Evolutionary conservation across 768 basidiomycete genomes (phyloP).

Genomic region (Crepidotus variabilis): DNA sequence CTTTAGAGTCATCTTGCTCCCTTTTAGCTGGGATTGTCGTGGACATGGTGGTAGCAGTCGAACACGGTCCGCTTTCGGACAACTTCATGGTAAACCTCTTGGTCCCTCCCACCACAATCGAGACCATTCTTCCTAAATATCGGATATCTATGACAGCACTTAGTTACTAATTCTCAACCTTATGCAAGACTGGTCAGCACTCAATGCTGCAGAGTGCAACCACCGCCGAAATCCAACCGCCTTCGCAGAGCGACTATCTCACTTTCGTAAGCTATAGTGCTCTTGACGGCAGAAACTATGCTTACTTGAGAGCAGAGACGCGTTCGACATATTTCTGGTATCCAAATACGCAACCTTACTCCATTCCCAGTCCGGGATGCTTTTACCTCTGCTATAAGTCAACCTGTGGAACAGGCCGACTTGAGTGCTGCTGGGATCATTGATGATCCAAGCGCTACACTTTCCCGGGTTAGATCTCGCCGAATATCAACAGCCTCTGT

Average conservation of each 20-base stretch:
- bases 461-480: constrained; percentile 56
- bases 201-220: constrained; percentile 20
- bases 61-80: neutral
- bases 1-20: constrained; percentile 27
- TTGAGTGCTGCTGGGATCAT: constrained; percentile 52
- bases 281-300: constrained; percentile 1
- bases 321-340: constrained; percentile 65
- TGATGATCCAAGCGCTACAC: constrained; percentile 67
- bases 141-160: constrained; percentile 1
- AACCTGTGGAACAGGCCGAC: constrained; percentile 61
- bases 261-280: constrained; percentile 15
- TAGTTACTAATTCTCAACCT: constrained; percentile 9
- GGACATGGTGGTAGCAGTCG: neutral
- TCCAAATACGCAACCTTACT: constrained; percentile 81
- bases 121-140: neutral
- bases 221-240: constrained; percentile 9
- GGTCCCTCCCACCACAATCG: neutral
- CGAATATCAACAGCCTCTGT: constrained; percentile 59
- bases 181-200: constrained; percentile 15
- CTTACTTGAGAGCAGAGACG: constrained; percentile 45
- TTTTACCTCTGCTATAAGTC: constrained; percentile 68
- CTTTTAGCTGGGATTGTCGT: constrained; percentile 7
- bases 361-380: constrained; percentile 80
- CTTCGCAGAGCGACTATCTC: constrained; percentile 10
- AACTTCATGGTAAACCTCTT: neutral